phyloP scores from a whole-genome alignment of 1,139 yeast species.

The Pneumocystis wakefieldiae region DNA sequence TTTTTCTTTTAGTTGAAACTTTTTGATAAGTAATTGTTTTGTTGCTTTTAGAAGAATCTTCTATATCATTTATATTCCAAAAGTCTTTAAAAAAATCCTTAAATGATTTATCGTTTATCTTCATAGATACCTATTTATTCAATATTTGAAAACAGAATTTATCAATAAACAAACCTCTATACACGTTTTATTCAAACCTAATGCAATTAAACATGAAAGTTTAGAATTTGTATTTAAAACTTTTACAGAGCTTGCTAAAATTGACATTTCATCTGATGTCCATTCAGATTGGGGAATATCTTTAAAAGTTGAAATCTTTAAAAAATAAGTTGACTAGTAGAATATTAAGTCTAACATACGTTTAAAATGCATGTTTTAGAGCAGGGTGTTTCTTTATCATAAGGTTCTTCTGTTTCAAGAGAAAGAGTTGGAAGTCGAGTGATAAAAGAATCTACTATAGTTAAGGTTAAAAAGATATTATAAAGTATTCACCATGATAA shows the following conservation, averaged over 20 bases:
- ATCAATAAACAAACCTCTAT: neutral
- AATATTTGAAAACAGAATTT: neutral
- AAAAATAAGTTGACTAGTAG: neutral
- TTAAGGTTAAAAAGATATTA: neutral
- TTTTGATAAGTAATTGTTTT: neutral
- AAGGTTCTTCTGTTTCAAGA: conserved; percentile 5
- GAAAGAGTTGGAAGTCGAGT: conserved; percentile 5
- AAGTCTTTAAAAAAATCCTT: neutral
- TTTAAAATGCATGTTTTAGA: conserved; percentile 9
- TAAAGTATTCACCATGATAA: conserved; percentile 11
- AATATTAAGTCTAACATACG: conserved; percentile 2
- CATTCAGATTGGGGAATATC: conserved; percentile 4
- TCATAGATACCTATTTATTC: neutral
- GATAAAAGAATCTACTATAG: conserved; percentile 6
- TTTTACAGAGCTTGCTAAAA: neutral
- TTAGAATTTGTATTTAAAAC: neutral
- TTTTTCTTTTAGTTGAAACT: conserved; percentile 10
- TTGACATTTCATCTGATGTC: conserved; percentile 2
- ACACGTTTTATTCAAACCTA: neutral
- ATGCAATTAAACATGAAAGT: neutral
- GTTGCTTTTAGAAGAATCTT: neutral
- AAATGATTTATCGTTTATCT: neutral
- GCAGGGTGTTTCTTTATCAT: conserved; percentile 9
- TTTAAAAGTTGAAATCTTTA: neutral
- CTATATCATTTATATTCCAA: neutral